Percentiles rank a stretch among this genome's conserved stretches.
Evolutionary conservation across 2,329 filamentous ascomycete genomes (phyloP).

Genomic region (Penicillium italicum): DNA sequence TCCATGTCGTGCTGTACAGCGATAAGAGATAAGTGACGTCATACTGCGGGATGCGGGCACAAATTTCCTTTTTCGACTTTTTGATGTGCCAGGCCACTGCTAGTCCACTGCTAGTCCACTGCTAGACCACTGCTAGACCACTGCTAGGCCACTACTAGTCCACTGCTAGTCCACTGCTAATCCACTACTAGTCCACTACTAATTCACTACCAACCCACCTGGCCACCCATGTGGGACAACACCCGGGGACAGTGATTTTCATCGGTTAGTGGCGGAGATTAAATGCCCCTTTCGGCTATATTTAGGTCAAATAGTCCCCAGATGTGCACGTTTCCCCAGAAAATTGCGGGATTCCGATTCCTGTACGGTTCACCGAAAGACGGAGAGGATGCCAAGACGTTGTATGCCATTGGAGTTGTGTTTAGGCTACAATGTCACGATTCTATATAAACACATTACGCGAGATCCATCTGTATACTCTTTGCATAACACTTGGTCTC

Average conservation of each 20-base stretch:
- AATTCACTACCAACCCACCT: not conserved
- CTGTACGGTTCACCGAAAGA: slow-evolving; percentile 21
- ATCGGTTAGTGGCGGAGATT: not conserved
- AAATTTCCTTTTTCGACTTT: not conserved
- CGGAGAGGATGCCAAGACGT: slow-evolving; percentile 8
- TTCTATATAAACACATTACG: not conserved
- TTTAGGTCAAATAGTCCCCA: not conserved
- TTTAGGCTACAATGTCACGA: not conserved
- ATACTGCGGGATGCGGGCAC: not conserved
- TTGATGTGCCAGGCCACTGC: not conserved
- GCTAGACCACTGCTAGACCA: too few species aligned
- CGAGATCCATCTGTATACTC: not conserved
- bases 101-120: too few species aligned
- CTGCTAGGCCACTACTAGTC: not conserved
- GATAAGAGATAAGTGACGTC: slow-evolving; percentile 2
- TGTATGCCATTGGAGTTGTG: too few species aligned
- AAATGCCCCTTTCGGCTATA: not conserved
- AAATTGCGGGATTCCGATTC: slow-evolving; percentile 22
- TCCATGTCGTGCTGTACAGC: not conserved
- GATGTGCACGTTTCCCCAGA: slow-evolving; percentile 4
- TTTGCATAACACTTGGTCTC: not conserved
- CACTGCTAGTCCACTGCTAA: not conserved
- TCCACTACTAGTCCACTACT: not conserved
- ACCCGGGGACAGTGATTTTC: not conserved
- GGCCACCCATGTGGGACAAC: not conserved